Percentiles rank a stretch among this genome's conserved stretches.
phyloP scores from a whole-genome alignment of 306 rosid genomes.

The Acacia melanoxylon region DNA sequence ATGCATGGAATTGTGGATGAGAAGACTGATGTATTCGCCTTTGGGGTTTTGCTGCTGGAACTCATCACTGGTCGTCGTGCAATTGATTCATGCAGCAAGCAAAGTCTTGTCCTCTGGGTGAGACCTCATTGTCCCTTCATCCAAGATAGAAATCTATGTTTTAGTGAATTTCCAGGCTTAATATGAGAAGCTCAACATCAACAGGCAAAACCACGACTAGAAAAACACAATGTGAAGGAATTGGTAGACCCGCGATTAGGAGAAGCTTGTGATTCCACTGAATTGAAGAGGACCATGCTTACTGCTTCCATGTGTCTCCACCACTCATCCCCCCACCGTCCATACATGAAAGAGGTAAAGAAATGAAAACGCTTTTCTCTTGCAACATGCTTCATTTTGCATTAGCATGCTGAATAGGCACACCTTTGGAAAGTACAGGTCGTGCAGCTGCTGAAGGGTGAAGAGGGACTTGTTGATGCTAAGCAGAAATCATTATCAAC shows the following conservation, averaged over 20 bases:
- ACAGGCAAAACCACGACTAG: conserved; percentile 87
- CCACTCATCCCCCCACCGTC: conserved; percentile 68
- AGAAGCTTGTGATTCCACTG: conserved; percentile 52
- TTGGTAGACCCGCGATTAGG: conserved; percentile 74
- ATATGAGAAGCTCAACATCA: background rate
- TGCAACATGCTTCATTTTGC: background rate
- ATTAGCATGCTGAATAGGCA: conserved; percentile 7
- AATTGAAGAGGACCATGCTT: conserved; percentile 66
- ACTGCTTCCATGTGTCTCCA: conserved; percentile 80
- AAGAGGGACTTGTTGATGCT: conserved; percentile 41
- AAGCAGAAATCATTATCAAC: conserved; percentile 33
- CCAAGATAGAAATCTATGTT: background rate
- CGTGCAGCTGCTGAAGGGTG: conserved; percentile 63
- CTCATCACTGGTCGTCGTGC: conserved; percentile 95
- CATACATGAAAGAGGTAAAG: conserved; percentile 72
- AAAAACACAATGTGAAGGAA: conserved; percentile 50
- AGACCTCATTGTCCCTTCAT: background rate
- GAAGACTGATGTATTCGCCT: conserved; percentile 90
- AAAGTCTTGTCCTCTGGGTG: conserved; percentile 96
- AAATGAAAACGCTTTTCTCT: background rate
- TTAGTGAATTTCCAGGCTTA: background rate
- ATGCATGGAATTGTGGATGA: conserved; percentile 96
- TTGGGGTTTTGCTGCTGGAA: conserved; percentile 87
- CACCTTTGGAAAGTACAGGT: conserved; percentile 40
- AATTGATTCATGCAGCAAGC: conserved; percentile 70